Evolutionary conservation across 306 rosid species (phyloP).

Genomic region (Rosa lucieae): DNA sequence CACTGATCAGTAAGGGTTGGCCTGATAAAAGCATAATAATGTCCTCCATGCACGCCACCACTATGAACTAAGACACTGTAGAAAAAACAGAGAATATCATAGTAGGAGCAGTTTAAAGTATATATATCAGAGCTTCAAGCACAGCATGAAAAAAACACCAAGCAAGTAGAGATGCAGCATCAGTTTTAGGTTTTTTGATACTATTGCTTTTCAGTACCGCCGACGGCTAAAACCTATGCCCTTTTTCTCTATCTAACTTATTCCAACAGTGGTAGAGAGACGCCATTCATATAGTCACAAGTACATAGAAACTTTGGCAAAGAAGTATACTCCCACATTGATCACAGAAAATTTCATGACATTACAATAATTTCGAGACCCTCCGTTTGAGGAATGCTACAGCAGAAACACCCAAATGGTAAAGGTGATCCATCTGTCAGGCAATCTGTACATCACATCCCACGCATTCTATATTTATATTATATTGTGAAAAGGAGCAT

Average conservation of each 20-base stretch:
- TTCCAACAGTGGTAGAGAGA: background rate
- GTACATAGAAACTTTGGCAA: background rate
- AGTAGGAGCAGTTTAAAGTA: background rate
- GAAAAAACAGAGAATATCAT: constrained; percentile 19
- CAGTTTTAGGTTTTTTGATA: background rate
- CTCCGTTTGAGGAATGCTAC: background rate
- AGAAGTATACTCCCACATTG: background rate
- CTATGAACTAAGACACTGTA: constrained; percentile 94
- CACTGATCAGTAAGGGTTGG: constrained; percentile 91
- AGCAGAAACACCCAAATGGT: background rate
- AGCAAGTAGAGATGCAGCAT: background rate
- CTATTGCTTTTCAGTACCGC: background rate
- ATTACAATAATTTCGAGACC: background rate
- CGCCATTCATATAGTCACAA: background rate
- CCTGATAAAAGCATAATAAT: constrained; percentile 88
- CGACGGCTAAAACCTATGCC: background rate
- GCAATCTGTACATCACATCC: background rate
- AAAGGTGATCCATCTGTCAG: background rate
- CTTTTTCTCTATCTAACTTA: background rate
- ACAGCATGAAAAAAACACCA: background rate
- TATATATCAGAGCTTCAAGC: background rate
- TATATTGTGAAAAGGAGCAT: background rate
- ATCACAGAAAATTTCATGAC: background rate
- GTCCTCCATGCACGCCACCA: constrained; percentile 98
- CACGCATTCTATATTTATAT: background rate